These are phyloP conservation scores for Cryptococcus sp. DNA, from an alignment of 1,284 basidiomycete species.

Conservation along the genomic window DNA sequence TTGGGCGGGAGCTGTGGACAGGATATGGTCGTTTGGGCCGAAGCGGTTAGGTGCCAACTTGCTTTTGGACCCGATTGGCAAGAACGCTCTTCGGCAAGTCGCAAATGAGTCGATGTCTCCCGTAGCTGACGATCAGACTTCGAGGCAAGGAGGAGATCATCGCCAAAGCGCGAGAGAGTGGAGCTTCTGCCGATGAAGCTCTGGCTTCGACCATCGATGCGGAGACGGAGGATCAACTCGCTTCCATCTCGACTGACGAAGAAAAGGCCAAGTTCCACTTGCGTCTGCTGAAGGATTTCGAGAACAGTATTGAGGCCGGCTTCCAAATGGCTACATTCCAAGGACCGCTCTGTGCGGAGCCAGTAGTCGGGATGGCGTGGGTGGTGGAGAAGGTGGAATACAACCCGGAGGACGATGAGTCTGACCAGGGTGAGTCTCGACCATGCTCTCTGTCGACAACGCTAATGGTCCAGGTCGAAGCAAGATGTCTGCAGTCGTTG, in stretches of 20 bases:
- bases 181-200: conserved; percentile 42
- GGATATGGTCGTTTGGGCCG: conserved; percentile 89
- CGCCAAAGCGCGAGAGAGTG: conserved; percentile 36
- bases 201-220: conserved; percentile 33
- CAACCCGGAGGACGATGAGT: conserved; percentile 52
- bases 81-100: conserved; percentile 40
- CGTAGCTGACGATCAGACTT: conserved; percentile 22
- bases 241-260: conserved; percentile 30
- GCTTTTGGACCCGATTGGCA: conserved; percentile 60
- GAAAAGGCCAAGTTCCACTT: conserved; percentile 23
- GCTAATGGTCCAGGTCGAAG: conserved; percentile 59
- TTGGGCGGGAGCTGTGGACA: conserved; percentile 68
- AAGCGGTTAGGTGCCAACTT: conserved; percentile 80
- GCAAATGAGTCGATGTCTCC: too few species aligned
- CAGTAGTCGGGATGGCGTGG: conserved; percentile 87
- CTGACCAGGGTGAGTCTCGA: conserved; percentile 60
- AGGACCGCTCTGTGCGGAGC: conserved; percentile 92
- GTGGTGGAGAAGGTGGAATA: conserved; percentile 68
- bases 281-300: conserved; percentile 57
- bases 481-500: conserved; percentile 68
- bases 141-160: conserved; percentile 35
- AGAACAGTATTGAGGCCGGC: conserved; percentile 79
- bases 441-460: not conserved
- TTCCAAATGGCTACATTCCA: conserved; percentile 93
- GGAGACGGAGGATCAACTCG: conserved; percentile 20